These are phyloP conservation scores for Calonectria multiphialidica DNA, from an alignment of 2,329 filamentous ascomycete species.

Conservation along the genomic window DNA sequence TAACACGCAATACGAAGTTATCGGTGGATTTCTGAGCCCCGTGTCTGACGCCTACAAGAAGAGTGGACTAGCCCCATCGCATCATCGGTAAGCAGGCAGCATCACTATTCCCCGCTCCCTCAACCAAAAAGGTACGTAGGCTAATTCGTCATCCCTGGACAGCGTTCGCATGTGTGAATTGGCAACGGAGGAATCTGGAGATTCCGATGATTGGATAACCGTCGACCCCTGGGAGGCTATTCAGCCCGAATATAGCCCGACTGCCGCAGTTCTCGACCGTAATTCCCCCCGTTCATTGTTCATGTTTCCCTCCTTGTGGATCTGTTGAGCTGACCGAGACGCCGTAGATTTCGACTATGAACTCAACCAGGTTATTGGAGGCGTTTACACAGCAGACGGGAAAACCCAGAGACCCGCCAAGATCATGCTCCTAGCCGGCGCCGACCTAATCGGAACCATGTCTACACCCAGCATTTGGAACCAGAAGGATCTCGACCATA, in stretches of 20 bases:
- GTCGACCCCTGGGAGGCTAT: constrained; percentile 1
- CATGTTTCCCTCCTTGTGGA: neutral
- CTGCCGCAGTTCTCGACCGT: neutral
- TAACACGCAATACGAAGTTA: constrained; percentile 5
- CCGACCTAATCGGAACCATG: constrained; percentile 81
- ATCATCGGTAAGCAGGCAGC: neutral
- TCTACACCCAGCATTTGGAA: constrained; percentile 83
- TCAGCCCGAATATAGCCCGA: neutral
- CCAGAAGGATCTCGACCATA: constrained; percentile 85
- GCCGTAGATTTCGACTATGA: neutral
- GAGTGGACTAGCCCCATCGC: constrained; percentile 5
- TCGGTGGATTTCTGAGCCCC: constrained; percentile 2
- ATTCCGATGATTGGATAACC: constrained; percentile 1
- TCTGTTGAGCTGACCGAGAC: neutral
- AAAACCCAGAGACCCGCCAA: constrained; percentile 70
- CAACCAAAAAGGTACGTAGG: neutral
- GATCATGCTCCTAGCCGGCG: constrained; percentile 86
- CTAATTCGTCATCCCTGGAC: neutral
- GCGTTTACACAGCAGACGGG: neutral
- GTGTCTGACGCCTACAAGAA: constrained; percentile 6
- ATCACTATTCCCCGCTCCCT: neutral
- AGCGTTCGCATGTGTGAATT: constrained; percentile 7
- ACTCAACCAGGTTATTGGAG: neutral
- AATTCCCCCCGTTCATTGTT: neutral
- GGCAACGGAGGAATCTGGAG: neutral